Base-by-base conservation (phyloP, 2,329 filamentous ascomycete genomes). In the Myotisia sp. region DNA sequence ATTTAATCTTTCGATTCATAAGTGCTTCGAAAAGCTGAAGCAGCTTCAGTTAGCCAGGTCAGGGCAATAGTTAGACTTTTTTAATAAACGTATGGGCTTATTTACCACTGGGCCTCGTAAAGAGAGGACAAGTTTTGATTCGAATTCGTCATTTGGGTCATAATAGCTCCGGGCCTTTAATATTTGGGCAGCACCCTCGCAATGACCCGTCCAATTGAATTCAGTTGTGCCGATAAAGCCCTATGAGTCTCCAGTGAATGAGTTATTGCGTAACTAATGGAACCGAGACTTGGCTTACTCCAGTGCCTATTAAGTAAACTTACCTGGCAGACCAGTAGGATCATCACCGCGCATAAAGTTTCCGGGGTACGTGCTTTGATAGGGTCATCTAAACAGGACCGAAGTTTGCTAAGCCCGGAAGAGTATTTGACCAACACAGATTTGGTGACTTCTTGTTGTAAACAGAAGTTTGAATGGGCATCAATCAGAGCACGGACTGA, bases 31-130 rank as follows among this genome's bases (percentile, higher is more conserved):
- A 54, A 4, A 60, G 39, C 52, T 57, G 20, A 7, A n/a, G n/a
- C n/a, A 9, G 14, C 20, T n/a, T 24, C 22, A 24, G 28, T 5
- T 30, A 16, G 6, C 16, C 21, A 22, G 4, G 5, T 18, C 13
- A 13, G 29, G 17, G 3, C 14, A 6, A 33, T 2, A 3, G 18
- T 12, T 23, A 13, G 13, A 12, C 17, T 3, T 3, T 16, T 10
- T 10, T 12, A 4, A 26, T 16, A 18, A 7, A 40, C 6, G 3
- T 14, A 12, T 18, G 10, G 10, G n/a, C n/a, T 6, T 3, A 41
- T 42, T n/a, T 47, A 59, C 56, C 32, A 60, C 51, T n/a, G 47
- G 49, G 2, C 53, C 56, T 1, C 56, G 47, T 26, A 60, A 27
- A 1, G 55, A 49, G 7, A 56, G 37, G 2, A 58, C 43, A 4